Percentiles rank a stretch among this genome's conserved stretches.
phyloP scores from a whole-genome alignment of 2,329 filamentous ascomycete genomes.

The Polytolypa hystricis region DNA sequence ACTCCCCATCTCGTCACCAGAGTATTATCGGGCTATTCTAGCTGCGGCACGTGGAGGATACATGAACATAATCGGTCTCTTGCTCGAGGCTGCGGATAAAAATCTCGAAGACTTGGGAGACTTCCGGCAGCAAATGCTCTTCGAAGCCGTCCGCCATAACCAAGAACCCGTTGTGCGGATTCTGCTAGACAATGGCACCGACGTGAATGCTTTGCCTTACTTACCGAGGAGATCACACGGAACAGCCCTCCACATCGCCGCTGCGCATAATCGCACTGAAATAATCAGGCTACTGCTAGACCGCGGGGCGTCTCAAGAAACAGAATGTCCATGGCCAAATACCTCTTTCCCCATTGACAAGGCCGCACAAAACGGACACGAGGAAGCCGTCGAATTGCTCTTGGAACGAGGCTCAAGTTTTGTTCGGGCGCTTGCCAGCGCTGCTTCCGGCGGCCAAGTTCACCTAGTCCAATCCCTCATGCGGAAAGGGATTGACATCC shows the following conservation, averaged over 20 bases:
- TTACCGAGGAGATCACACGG: not conserved
- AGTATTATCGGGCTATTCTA: not conserved
- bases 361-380: not conserved
- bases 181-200: not conserved
- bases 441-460: not conserved
- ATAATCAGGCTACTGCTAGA: not conserved
- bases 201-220: not conserved
- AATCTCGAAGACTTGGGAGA: not conserved
- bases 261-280: not conserved
- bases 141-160: not conserved
- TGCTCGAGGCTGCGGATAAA: not conserved
- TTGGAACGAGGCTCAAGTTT: not conserved
- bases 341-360: not conserved
- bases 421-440: not conserved
- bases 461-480: not conserved
- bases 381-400: not conserved
- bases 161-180: not conserved
- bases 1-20: not conserved
- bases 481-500: not conserved
- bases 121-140: not conserved
- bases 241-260: not conserved
- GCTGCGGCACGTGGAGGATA: not conserved
- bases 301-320: not conserved
- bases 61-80: not conserved
- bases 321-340: not conserved